Conservation (phyloP, 352 stramenopile genomes). For the Pythium volutum region DNA sequence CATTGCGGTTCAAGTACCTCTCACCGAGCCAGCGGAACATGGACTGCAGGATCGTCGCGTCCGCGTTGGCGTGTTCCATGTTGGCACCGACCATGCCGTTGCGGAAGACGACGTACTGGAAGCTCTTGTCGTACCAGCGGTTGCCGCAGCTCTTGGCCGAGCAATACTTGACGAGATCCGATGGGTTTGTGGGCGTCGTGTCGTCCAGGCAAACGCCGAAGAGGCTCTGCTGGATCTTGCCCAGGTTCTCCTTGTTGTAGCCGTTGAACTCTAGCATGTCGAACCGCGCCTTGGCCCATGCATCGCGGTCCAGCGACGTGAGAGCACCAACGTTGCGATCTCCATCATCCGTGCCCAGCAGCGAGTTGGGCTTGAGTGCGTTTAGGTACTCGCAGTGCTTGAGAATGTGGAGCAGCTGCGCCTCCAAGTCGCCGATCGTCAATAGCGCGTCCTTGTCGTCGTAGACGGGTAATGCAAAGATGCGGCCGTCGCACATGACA, state of each 20-base stretch:
- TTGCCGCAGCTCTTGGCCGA: slow-evolving; percentile 67
- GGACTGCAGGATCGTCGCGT: slow-evolving; percentile 85
- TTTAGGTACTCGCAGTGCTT: slow-evolving; percentile 44
- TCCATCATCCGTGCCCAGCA: slow-evolving; percentile 25
- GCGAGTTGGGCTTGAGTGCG: slow-evolving; percentile 22
- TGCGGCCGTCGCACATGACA: slow-evolving; percentile 50
- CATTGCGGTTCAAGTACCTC: slow-evolving; percentile 59
- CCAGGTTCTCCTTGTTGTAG: slow-evolving; percentile 59
- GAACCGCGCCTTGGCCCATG: slow-evolving; percentile 81
- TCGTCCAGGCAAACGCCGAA: slow-evolving; percentile 90
- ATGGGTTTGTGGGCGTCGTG: slow-evolving; percentile 36
- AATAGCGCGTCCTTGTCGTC: slow-evolving; percentile 42
- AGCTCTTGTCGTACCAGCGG: slow-evolving; percentile 96
- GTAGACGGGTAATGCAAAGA: slow-evolving; percentile 51
- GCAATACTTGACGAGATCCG: slow-evolving; percentile 51
- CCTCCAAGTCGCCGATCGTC: slow-evolving; percentile 62
- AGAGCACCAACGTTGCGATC: slow-evolving; percentile 77
- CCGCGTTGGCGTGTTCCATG: slow-evolving; percentile 94
- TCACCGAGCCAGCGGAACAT: slow-evolving; percentile 63
- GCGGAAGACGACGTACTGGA: slow-evolving; percentile 92
- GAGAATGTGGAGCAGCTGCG: slow-evolving; percentile 53
- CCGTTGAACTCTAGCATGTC: slow-evolving; percentile 52
- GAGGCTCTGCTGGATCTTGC: slow-evolving; percentile 85
- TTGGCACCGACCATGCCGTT: slow-evolving; percentile 92
- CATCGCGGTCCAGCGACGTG: slow-evolving; percentile 83